phyloP scores from a whole-genome alignment of 345 rosid genomes.

The Eucalyptus erythrocorys region DNA sequence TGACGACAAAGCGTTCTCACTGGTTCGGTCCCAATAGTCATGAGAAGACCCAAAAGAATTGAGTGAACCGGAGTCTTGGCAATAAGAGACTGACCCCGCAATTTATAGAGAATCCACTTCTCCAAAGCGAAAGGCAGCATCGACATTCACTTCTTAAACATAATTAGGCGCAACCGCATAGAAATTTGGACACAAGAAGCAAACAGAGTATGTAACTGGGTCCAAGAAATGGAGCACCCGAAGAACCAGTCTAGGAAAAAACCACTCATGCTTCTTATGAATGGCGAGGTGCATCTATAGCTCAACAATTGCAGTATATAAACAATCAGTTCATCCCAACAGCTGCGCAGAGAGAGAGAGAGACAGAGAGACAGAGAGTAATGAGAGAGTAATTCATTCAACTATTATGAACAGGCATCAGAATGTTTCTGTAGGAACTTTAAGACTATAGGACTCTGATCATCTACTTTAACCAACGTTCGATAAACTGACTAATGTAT shows the following conservation, averaged over 20 bases:
- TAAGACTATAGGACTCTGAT: background rate
- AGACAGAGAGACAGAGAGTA: background rate
- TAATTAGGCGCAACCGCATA: conserved; percentile 41
- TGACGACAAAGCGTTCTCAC: background rate
- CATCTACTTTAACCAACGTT: background rate
- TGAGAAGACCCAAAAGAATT: background rate
- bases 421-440: background rate
- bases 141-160: conserved; percentile 30
- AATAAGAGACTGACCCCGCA: background rate
- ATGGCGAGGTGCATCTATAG: background rate
- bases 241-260: background rate
- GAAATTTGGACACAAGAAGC: background rate
- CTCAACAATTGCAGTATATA: background rate
- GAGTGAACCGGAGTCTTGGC: background rate
- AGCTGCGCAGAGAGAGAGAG: background rate
- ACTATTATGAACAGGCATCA: background rate
- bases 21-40: background rate
- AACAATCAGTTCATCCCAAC: background rate
- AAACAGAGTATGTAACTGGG: background rate
- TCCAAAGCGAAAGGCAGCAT: background rate
- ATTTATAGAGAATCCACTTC: background rate
- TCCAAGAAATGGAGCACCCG: background rate
- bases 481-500: background rate
- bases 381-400: background rate
- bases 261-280: background rate